Base-by-base conservation (phyloP, 768 basidiomycete species). In the Calocybe cyanea region DNA sequence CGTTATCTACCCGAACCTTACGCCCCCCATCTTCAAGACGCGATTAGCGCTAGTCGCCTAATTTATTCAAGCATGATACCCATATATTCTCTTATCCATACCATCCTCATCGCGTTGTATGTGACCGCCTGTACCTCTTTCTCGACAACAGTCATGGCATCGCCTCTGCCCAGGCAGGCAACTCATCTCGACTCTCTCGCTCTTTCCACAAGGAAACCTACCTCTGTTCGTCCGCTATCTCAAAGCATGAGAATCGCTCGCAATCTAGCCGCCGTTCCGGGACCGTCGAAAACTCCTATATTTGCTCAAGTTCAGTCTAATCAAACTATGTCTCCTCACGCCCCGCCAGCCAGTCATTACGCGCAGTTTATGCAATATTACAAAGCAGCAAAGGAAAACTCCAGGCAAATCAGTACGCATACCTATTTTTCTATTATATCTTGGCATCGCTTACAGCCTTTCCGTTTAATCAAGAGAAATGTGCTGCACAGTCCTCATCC, bases 51-150 rank as follows among this genome's bases (percentile, higher is more conserved):
- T 53, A 64, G 62, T 52, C 64, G 66, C 62, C 47, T 56, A 53
- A 54, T 56, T 46, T 39, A 43, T 54, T 50, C 52, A 51, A 48
- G 43, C 50, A 30, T 42, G 45, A 50, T 44, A 37, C 52, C 40
- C 41, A 66, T 62, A 64, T 57, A 64, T 50, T 66, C 63, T 17
- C 44, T 69, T 56, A 57, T 60, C 56, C 70, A 65, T 51, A 60
- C 65, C 52, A 45, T 72, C 49, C 58, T 70, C 50, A 47, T 74
- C 57, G 67, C 66, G 45, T 55, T 74, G 39, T 64, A 73, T 55
- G 64, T 69, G 38, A 54, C 69, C 49, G 63, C 59, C 46, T 62
- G 78, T 52, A 58, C 66, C 38, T 57, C 65, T 52, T 38, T 67
- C 45, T 59, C 59, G 45, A 57, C 59, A 11, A 48, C 17, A 42